Evolutionary conservation across 352 stramenopile species (phyloP), one percentile per base, ranked within the genome.

Genomic region (Phytophthora parvispora): DNA sequence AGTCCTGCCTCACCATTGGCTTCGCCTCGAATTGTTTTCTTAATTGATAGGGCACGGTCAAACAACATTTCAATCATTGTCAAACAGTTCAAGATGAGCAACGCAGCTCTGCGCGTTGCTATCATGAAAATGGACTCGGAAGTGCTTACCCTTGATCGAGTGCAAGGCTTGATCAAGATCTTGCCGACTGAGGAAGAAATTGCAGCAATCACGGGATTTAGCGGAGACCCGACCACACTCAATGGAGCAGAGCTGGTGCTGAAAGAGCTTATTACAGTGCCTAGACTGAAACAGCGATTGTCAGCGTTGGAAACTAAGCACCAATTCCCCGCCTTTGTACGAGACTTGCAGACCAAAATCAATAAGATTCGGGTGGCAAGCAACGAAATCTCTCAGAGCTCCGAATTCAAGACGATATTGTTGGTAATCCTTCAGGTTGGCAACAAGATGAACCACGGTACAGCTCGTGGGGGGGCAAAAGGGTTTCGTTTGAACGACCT

Each of bases 21-120:
- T 7, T 93, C 87, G 1, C 87, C 87, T 9, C 78, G 80, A 7
- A 60, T 94, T 13, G 83, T 94, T 5, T 94, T 93, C 58, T 60
- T 94, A 38, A 94, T 94, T 55, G 87, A 94, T 29, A 78, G 87
- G 22, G 80, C 70, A 2, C 72, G 87, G 5, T 84, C 87, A 6
- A 94, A 94, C 70, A 96, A 96, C 60, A 97, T 99, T n/a, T 98
- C 96, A 18, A 99, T 99, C 69, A 98, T 98, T 69, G 86, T 99
- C 43, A 98, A 98, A 69, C 92, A 98, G 68, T 93, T 99, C 45
- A 92, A 97, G 48, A 97, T 99, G 81, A 98, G 84, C 79, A 87
- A 94, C 48, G 76, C 83, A 0, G 81, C 91, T 18, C 69, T 97
- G 45, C 84, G 91, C 1, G 80, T 93, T 51, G 90, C 90, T 5